Percentiles rank a stretch among this genome's conserved stretches.
phyloP scores from a whole-genome alignment of 2,329 filamentous ascomycete species.

The Ophiostoma tasmaniense region DNA sequence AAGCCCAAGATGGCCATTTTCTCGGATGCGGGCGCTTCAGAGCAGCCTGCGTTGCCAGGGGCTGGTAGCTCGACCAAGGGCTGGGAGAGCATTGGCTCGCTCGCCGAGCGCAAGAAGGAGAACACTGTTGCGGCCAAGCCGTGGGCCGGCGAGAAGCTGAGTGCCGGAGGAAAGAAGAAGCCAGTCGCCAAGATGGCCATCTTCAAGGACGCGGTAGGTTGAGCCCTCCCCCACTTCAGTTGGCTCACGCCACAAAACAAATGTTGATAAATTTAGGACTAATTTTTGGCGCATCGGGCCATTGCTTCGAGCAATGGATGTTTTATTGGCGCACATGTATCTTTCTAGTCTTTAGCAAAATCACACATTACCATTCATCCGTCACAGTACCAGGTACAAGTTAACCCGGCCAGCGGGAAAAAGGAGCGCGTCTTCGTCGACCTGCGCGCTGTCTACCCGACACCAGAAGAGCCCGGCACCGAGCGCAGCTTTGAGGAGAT shows the following conservation, averaged over 20 bases:
- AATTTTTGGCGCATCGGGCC: slow-evolving; percentile 48
- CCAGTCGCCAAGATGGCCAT: slow-evolving; percentile 75
- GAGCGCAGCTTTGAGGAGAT: slow-evolving; percentile 92
- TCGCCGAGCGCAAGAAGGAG: slow-evolving; percentile 87
- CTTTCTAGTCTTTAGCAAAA: slow-evolving; percentile 48
- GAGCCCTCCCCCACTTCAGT: background rate
- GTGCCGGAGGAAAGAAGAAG: slow-evolving; percentile 80
- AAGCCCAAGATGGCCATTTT: slow-evolving; percentile 87
- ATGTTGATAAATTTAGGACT: slow-evolving; percentile 96
- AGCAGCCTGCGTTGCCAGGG: slow-evolving; percentile 2
- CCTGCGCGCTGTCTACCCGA: slow-evolving; percentile 76
- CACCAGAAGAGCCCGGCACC: slow-evolving; percentile 57
- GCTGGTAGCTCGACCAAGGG: slow-evolving; percentile 55
- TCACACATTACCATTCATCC: slow-evolving; percentile 60
- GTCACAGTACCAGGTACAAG: slow-evolving; percentile 65
- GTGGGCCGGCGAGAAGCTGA: slow-evolving; percentile 86
- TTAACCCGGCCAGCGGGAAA: slow-evolving; percentile 75
- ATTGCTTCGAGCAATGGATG: slow-evolving; percentile 38
- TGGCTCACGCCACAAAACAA: slow-evolving; percentile 29
- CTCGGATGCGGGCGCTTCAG: slow-evolving; percentile 60
- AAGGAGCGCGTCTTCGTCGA: slow-evolving; percentile 83
- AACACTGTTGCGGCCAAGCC: slow-evolving; percentile 79
- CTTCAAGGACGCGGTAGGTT: slow-evolving; percentile 92
- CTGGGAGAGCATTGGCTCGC: slow-evolving; percentile 85
- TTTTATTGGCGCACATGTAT: slow-evolving; percentile 31